A percentile compares a stretch with the other conserved stretches of the same genome.
These are phyloP conservation scores for Pseudohalonectria lignicola DNA, from an alignment of 2,329 filamentous ascomycete species.

Conservation along the genomic window DNA sequence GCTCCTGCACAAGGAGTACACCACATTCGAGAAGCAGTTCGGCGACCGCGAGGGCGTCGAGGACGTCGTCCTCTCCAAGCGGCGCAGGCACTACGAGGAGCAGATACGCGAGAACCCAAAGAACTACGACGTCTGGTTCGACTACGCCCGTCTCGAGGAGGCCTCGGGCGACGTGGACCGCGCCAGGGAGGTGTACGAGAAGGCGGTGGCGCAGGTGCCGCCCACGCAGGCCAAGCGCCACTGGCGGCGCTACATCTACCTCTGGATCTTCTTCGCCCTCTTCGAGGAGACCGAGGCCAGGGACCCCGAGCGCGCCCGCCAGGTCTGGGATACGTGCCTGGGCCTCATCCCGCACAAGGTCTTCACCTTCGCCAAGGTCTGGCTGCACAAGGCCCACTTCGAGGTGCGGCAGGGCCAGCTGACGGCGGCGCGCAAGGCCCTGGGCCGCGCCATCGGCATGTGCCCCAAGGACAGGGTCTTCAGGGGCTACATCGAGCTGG, in stretches of 20 bases:
- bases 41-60: slow-evolving; percentile 89
- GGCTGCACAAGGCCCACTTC: slow-evolving; percentile 88
- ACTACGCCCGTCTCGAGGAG: slow-evolving; percentile 87
- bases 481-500: slow-evolving; percentile 84
- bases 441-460: slow-evolving; percentile 85
- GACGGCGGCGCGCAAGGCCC: slow-evolving; percentile 69
- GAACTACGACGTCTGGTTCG: slow-evolving; percentile 97
- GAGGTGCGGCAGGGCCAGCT: slow-evolving; percentile 82
- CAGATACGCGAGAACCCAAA: slow-evolving; percentile 88
- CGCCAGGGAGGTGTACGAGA: slow-evolving; percentile 86
- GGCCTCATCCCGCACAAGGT: slow-evolving; percentile 87
- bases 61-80: slow-evolving; percentile 89
- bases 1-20: slow-evolving; percentile 84
- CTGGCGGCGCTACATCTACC: slow-evolving; percentile 93
- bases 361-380: slow-evolving; percentile 95
- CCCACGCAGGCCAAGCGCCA: slow-evolving; percentile 94
- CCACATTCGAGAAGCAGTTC: slow-evolving; percentile 96
- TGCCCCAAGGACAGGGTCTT: slow-evolving; percentile 95
- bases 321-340: slow-evolving; percentile 85
- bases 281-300: slow-evolving; percentile 86
- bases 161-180: slow-evolving; percentile 70
- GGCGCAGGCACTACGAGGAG: slow-evolving; percentile 87
- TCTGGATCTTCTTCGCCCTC: slow-evolving; percentile 95
- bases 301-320: slow-evolving; percentile 66
- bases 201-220: slow-evolving; percentile 89